A percentile compares a stretch with the other conserved stretches of the same genome.
Conservation (phyloP, 495 filamentous ascomycete species). For the Aspergillus hancockii region DNA sequence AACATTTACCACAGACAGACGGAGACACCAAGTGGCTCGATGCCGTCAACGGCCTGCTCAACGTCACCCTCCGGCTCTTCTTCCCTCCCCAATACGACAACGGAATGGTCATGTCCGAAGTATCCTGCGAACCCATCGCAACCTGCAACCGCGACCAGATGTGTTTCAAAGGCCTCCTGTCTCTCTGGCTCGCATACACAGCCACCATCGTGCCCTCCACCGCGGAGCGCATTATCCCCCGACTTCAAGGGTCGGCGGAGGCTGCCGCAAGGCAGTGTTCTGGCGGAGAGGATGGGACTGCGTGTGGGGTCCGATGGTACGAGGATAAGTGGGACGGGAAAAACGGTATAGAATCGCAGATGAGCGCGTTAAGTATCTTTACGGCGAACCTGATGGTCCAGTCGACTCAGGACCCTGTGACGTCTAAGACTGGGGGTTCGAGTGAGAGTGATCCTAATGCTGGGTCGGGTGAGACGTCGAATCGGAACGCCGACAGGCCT, state of each 20-base stretch:
- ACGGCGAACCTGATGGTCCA: conserved; percentile 30
- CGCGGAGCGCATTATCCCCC: conserved; percentile 55
- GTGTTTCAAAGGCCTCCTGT: conserved; percentile 74
- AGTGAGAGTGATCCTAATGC: conserved; percentile 19
- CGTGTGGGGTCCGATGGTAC: conserved; percentile 72
- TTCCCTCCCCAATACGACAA: conserved; percentile 46
- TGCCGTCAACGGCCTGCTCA: conserved; percentile 53
- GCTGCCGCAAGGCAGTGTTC: conserved; percentile 67
- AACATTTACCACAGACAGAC: conserved; percentile 57
- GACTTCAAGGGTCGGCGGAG: conserved; percentile 59
- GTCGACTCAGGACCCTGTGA: conserved; percentile 6
- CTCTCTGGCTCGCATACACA: conserved; percentile 72
- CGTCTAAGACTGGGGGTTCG: no score
- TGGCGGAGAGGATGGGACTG: conserved; percentile 53
- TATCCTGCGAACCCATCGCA: conserved; percentile 64
- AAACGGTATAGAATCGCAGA: conserved; percentile 51
- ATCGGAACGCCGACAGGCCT: conserved; percentile 19
- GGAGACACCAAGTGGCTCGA: conserved; percentile 49
- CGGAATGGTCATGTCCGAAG: conserved; percentile 59
- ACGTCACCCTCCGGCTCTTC: conserved; percentile 52
- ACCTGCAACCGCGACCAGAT: conserved; percentile 69
- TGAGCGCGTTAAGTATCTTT: conserved; percentile 56
- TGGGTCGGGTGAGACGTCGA: conserved; percentile 19
- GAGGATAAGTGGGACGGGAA: conserved; percentile 59
- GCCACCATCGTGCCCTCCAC: conserved; percentile 63